A percentile compares a stretch with the other conserved stretches of the same genome.
Evolutionary conservation across 805 yeast genomes (phyloP).

Genomic region (Teunomyces lycoperdinae): DNA sequence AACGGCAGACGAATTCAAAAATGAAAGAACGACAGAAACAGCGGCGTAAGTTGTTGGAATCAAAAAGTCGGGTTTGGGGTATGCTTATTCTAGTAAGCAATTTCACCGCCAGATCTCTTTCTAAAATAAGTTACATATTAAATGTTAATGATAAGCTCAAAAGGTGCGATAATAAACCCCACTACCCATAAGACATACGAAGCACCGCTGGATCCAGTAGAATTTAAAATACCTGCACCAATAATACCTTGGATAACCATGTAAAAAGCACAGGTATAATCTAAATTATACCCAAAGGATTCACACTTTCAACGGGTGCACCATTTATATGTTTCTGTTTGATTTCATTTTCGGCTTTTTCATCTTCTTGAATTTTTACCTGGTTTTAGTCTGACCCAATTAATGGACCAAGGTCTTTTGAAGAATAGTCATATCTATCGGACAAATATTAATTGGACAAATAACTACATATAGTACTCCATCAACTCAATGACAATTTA

Average conservation of each 20-base stretch:
- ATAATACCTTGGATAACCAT: conserved; percentile 65
- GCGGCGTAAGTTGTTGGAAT: conserved; percentile 39
- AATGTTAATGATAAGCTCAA: conserved; percentile 36
- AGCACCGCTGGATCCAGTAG: conserved; percentile 44
- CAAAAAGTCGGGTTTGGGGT: conserved; percentile 31
- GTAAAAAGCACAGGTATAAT: conserved; percentile 50
- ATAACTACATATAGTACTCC: neutral
- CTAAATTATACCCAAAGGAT: conserved; percentile 38
- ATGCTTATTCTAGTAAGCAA: conserved; percentile 39
- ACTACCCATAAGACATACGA: conserved; percentile 43
- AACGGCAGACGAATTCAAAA: conserved; percentile 32
- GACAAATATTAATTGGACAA: neutral
- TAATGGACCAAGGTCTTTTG: neutral
- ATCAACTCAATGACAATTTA: neutral
- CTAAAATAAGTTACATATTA: conserved; percentile 41
- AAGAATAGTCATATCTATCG: neutral
- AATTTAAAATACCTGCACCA: conserved; percentile 58
- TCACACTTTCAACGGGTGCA: conserved; percentile 40
- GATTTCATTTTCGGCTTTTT: conserved; percentile 5
- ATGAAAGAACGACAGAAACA: conserved; percentile 35
- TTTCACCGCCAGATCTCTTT: conserved; percentile 37
- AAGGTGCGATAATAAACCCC: conserved; percentile 38
- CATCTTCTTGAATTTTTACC: neutral
- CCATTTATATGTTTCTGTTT: conserved; percentile 23
- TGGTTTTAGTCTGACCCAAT: conserved; percentile 8